Evolutionary conservation across 2,329 filamentous ascomycete genomes (phyloP), one percentile per base, ranked within the genome.

Genomic region (Laburnicola sp.): DNA sequence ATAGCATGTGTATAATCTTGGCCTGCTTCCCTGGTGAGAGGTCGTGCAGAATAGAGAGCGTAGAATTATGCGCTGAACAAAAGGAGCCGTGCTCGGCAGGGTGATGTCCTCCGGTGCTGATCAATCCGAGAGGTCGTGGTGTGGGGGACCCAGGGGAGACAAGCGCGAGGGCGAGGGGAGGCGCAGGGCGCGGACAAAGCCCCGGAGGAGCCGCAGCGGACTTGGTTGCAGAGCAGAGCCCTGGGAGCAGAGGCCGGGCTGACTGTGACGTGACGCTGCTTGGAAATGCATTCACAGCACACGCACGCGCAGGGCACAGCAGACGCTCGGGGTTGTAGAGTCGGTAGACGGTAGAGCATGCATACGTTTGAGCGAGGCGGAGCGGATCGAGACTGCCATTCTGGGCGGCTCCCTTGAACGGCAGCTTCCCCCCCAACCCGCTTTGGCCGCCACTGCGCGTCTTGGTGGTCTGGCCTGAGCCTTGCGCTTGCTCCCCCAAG

Each of bases 101-200:
- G 58, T 59, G 57, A 64, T 54, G 59, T 59, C 41, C 38, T 26
- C 44, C 44, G 41, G 34, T 65, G 64, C 64, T 68, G 62, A 68
- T 63, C 65, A 68, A 68, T 68, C 59, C 54, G 57, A 51, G 39
- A 40, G n/a, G 50, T 32, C 41, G 46, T 10, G 45, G 53, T 57
- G 61, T 58, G 59, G 58, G 52, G 56, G 44, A n/a, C n/a, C n/a
- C n/a, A n/a, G 44, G 8, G 35, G 30, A 35, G 26, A 37, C 32
- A 35, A n/a, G 31, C n/a, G 21, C 7, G 42, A 45, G 42, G 31
- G 42, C n/a, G n/a, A n/a, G 42, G 31, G 42, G 31, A 45, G 26
- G 34, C 32, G 45, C 45, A 47, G 28, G 26, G 45, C 27, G 26
- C 45, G 37, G 45, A 47, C 45, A 47, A 25, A 16, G n/a, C 8